Percentiles rank a stretch among this genome's conserved stretches.
Conservation (phyloP, 1,284 basidiomycete species). For the Anthracocystis setariae region DNA sequence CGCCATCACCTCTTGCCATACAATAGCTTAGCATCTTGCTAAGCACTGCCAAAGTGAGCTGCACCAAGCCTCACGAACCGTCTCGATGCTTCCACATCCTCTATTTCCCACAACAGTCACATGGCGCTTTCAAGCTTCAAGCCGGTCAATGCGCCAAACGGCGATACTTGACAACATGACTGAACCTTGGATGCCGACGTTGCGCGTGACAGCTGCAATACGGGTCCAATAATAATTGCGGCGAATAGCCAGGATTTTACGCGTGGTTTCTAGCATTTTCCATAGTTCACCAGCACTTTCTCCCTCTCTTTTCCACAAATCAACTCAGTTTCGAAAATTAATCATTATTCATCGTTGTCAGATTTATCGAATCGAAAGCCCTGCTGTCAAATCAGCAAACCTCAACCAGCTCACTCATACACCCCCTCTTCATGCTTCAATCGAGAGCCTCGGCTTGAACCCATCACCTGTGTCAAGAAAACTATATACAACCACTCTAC, state of each 20-base stretch:
- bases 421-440: no score
- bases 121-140: not conserved
- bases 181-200: not conserved
- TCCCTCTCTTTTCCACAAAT: not conserved
- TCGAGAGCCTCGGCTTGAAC: no score
- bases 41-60: not conserved
- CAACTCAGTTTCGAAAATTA: no score
- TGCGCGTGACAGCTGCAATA: conserved; percentile 21
- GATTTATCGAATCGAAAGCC: no score
- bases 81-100: conserved; percentile 20
- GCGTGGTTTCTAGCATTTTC: conserved; percentile 36
- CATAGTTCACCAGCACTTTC: not conserved
- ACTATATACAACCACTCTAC: no score
- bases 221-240: not conserved
- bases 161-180: not conserved
- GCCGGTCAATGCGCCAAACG: not conserved
- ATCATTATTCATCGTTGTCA: no score
- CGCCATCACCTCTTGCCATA: no score
- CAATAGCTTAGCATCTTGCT: not conserved
- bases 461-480: no score
- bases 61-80: conserved; percentile 7
- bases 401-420: no score
- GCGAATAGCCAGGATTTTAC: conserved; percentile 5
- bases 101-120: not conserved
- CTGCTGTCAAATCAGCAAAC: no score